These are phyloP conservation scores for Cocos nucifera DNA, from an alignment of 176 grass and related monocot species.

Conservation along the genomic window DNA sequence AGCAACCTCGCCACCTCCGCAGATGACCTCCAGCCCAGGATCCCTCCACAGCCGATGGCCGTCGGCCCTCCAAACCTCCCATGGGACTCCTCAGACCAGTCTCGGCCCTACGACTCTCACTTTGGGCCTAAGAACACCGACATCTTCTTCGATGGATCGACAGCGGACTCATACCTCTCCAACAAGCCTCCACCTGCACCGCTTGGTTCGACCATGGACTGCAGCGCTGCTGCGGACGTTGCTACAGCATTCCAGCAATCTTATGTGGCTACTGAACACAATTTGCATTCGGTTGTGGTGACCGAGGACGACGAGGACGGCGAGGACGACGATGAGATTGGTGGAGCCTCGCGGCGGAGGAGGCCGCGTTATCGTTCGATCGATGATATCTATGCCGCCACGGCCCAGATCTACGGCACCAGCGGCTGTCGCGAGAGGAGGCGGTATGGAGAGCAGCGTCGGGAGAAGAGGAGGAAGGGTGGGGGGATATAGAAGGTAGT, in stretches of 20 bases:
- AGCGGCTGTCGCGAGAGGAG: background rate
- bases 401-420: constrained; percentile 4
- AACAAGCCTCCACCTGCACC: too few species aligned
- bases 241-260: too few species aligned
- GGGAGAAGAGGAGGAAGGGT: constrained; percentile 10
- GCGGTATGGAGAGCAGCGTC: background rate
- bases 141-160: constrained; percentile 30
- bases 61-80: constrained; percentile 27
- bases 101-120: constrained; percentile 23
- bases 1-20: background rate
- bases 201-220: too few species aligned
- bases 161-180: background rate
- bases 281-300: background rate
- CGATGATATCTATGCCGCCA: constrained; percentile 41
- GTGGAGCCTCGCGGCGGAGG: constrained; percentile 8
- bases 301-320: constrained; percentile 19
- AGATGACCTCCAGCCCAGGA: constrained; percentile 4
- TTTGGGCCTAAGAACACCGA: background rate
- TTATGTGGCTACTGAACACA: too few species aligned
- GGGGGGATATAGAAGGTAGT: too few species aligned
- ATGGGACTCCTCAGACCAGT: constrained; percentile 42
- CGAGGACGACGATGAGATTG: constrained; percentile 8
- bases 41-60: constrained; percentile 22
- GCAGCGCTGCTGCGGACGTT: too few species aligned
- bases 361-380: constrained; percentile 37